Conservation (phyloP, 2,329 filamentous ascomycete species). For the Ascochyta fabae region DNA sequence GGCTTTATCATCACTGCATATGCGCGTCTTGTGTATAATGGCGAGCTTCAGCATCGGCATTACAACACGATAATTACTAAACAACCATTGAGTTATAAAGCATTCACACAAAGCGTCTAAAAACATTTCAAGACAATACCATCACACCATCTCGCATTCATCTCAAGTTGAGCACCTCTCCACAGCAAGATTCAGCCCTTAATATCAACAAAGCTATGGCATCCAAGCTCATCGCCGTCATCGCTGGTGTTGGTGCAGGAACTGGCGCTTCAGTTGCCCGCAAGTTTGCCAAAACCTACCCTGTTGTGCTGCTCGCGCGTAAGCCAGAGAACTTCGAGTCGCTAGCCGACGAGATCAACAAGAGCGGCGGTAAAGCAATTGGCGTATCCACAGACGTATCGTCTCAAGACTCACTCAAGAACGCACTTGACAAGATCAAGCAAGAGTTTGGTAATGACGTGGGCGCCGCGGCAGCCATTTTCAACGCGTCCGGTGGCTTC, state of each 20-base stretch:
- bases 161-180: neutral
- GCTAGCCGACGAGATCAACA: slow-evolving; percentile 73
- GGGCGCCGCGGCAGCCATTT: slow-evolving; percentile 65
- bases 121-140: no score
- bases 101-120: neutral
- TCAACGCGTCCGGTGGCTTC: slow-evolving; percentile 70
- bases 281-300: slow-evolving; percentile 68
- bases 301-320: slow-evolving; percentile 77
- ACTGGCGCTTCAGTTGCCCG: slow-evolving; percentile 69
- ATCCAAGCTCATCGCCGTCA: slow-evolving; percentile 67
- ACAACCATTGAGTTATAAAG: slow-evolving; percentile 17
- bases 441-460: slow-evolving; percentile 62
- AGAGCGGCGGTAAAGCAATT: slow-evolving; percentile 70
- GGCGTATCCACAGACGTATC: slow-evolving; percentile 73
- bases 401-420: slow-evolving; percentile 60
- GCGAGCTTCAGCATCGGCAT: slow-evolving; percentile 24
- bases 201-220: slow-evolving; percentile 34
- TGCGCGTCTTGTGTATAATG: slow-evolving; percentile 2
- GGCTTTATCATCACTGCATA: slow-evolving; percentile 14
- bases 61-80: slow-evolving; percentile 36
- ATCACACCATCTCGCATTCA: neutral
- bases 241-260: slow-evolving; percentile 76
- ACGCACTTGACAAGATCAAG: slow-evolving; percentile 68
- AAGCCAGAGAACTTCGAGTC: slow-evolving; percentile 68
- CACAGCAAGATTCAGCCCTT: slow-evolving; percentile 1